These are phyloP conservation scores for Santalum album DNA, from an alignment of 164 flowering plant genomes.

Conservation along the genomic window DNA sequence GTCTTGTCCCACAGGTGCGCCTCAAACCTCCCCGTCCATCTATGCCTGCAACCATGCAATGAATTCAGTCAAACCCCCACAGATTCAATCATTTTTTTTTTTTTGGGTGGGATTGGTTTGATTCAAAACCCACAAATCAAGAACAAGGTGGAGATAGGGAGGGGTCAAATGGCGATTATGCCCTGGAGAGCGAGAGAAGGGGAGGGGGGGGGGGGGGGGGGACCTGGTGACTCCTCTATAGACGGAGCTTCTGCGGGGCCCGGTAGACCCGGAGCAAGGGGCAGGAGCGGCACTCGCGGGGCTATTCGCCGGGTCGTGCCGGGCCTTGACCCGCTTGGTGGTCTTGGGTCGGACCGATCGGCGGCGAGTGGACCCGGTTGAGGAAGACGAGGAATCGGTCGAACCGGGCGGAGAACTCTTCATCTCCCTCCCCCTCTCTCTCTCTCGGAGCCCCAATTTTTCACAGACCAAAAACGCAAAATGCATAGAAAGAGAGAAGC, in stretches of 20 bases:
- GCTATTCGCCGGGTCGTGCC: slow-evolving; percentile 11
- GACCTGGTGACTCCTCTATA: slow-evolving; percentile 96
- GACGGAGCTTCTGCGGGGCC: slow-evolving; percentile 58
- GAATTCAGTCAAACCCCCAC: slow-evolving; percentile 23
- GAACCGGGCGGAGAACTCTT: not conserved
- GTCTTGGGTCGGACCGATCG: slow-evolving; percentile 12
- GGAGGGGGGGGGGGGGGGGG: too few relatives aligned
- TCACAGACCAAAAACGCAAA: too few relatives aligned
- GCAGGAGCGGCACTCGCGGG: slow-evolving; percentile 14
- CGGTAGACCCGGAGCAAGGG: slow-evolving; percentile 7
- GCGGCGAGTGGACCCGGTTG: slow-evolving; percentile 1
- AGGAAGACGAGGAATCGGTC: slow-evolving; percentile 21
- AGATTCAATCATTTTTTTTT: too few relatives aligned
- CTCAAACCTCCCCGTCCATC: slow-evolving; percentile 95
- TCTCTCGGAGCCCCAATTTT: too few relatives aligned
- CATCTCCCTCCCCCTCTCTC: not conserved
- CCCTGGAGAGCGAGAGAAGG: too few relatives aligned
- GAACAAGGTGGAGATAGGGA: too few relatives aligned
- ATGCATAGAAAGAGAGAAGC: too few relatives aligned
- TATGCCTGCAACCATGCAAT: slow-evolving; percentile 43
- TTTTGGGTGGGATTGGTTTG: too few relatives aligned
- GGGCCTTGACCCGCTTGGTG: slow-evolving; percentile 20
- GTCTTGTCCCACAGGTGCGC: slow-evolving; percentile 96
- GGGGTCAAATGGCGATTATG: too few relatives aligned
- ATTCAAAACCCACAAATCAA: not conserved